A percentile compares a stretch with the other conserved stretches of the same genome.
Evolutionary conservation across 345 rosid species (phyloP).

Genomic region (Melaleuca quinquenervia): DNA sequence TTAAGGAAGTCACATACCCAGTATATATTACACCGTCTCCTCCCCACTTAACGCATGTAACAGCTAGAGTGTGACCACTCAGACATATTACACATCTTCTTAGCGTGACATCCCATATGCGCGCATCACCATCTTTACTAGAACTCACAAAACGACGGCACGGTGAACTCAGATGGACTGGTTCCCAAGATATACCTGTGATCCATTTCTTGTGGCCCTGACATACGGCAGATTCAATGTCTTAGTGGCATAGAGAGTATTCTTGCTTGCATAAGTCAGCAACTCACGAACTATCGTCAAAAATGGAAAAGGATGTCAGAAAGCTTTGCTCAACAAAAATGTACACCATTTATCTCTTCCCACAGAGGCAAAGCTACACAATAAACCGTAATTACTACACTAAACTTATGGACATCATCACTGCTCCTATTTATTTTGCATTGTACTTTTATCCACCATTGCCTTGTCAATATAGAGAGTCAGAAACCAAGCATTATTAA

Average conservation of each 20-base stretch:
- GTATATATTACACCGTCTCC: slow-evolving; percentile 92
- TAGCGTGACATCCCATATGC: slow-evolving; percentile 78
- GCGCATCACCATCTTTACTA: slow-evolving; percentile 98
- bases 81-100: slow-evolving; percentile 67
- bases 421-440: not conserved
- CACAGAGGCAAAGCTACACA: not conserved
- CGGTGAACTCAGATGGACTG: slow-evolving; percentile 85
- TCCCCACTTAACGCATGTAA: slow-evolving; percentile 98
- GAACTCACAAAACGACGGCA: slow-evolving; percentile 90
- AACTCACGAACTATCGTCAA: not conserved
- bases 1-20: slow-evolving; percentile 35
- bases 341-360: not conserved
- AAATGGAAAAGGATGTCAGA: not conserved
- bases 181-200: slow-evolving; percentile 97
- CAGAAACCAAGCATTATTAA: not conserved
- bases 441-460: not conserved
- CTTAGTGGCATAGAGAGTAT: not conserved
- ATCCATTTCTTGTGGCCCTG: slow-evolving; percentile 99
- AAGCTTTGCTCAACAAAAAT: not conserved
- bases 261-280: not conserved
- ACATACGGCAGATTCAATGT: slow-evolving; percentile 5
- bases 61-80: slow-evolving; percentile 84
- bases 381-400: not conserved
- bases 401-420: not conserved
- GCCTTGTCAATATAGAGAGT: not conserved